Base-by-base conservation (phyloP, 2,329 filamentous ascomycete genomes). In the Eutypa lata region DNA sequence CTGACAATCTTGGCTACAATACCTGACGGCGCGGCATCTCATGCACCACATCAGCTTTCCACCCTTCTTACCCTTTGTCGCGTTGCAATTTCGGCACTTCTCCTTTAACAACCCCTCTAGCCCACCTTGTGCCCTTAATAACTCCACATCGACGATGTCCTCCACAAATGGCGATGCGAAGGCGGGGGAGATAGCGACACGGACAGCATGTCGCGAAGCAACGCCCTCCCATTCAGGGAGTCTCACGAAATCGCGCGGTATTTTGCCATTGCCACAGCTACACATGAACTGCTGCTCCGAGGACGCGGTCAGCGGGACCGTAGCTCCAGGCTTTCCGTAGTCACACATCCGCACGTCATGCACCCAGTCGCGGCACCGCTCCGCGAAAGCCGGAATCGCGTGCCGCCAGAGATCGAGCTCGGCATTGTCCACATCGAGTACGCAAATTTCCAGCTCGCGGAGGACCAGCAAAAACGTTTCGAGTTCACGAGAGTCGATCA, bases 381-480 rank as follows among this genome's bases (percentile, higher is more conserved):
- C 78, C 1, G 64, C 75, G 47, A 78, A 55, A 0, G 73, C 68
- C 0, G 77, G 76, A 3, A 81, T 61, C 1, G 64, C 51, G 37
- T 65, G 69, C 59, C 78, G 78, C 78, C 77, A 81, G 10, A 78
- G 66, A 1, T 78, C 65, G 2, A 90, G 70, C 37, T 88, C 87
- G n/a, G 74, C 78, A 11, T 82, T 80, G 26, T 77, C 67, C 4
- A 79, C 71, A 1, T 49, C 62, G n/a, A 75, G 57, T 11, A 63
- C 68, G 57, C 68, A 68, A 50, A 71, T 68, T 49, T 75, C 68
- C 0, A 75, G 61, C 10, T 65, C 62, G 14, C 67, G 64, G 1
- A 75, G 55, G 2, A 73, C 37, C 3, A 72, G 56, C 3, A 78
- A 62, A 57, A 79, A 77, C 0, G 63, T 55, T 18, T 71, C 64